phyloP scores from a whole-genome alignment of 129 eudicot genomes.

The Smallanthus sonchifolius region DNA sequence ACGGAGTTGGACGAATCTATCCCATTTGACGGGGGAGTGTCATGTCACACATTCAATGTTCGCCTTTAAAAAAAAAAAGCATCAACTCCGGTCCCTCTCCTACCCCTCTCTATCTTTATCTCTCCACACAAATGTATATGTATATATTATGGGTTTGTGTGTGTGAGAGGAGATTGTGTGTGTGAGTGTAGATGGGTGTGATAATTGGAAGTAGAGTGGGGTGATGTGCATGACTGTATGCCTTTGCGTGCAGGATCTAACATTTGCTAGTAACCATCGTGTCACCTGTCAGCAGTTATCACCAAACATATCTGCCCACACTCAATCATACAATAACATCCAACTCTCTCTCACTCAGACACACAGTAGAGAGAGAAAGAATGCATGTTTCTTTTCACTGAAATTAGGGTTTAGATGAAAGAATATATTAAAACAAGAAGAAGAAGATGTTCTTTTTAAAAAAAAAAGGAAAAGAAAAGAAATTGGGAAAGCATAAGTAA shows the following conservation, averaged over 20 bases:
- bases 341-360: background rate
- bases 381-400: slow-evolving; percentile 5
- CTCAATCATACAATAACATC: slow-evolving; percentile 23
- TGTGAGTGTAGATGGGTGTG: slow-evolving; percentile 22
- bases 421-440: background rate
- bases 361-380: slow-evolving; percentile 1
- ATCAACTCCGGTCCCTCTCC: background rate
- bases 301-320: slow-evolving; percentile 29
- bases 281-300: slow-evolving; percentile 34
- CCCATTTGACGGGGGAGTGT: too few species aligned
- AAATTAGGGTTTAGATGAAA: slow-evolving; percentile 17
- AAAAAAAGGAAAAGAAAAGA: background rate
- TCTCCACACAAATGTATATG: background rate
- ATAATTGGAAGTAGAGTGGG: slow-evolving; percentile 30
- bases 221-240: slow-evolving; percentile 31
- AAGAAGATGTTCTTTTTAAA: background rate
- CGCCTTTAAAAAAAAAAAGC: background rate
- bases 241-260: slow-evolving; percentile 42
- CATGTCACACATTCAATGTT: too few species aligned
- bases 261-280: slow-evolving; percentile 40
- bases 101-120: background rate
- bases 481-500: slow-evolving; percentile 14
- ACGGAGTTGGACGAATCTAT: too few species aligned
- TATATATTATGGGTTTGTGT: background rate
- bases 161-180: slow-evolving; percentile 25